Evolutionary conservation across 2,329 filamentous ascomycete genomes (phyloP).

Genomic region (Aotearoamyces nothofagi): DNA sequence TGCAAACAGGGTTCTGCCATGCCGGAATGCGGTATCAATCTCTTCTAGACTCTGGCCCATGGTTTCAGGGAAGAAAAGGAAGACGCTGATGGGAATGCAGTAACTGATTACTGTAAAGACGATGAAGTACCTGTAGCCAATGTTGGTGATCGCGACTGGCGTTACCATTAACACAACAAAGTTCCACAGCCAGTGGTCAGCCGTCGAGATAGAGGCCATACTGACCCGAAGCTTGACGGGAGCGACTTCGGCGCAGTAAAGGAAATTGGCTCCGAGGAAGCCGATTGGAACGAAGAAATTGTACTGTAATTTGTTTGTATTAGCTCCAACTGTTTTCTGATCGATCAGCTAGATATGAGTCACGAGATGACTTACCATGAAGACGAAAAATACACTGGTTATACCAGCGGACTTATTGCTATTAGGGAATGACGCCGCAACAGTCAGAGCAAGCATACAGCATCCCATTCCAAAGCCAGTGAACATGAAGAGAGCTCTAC

Average conservation of each 20-base stretch:
- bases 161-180: conserved; percentile 29
- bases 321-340: no score
- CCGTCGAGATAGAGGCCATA: conserved; percentile 40
- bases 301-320: no score
- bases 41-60: conserved; percentile 33
- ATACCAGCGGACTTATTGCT: conserved; percentile 31
- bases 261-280: conserved; percentile 42
- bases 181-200: conserved; percentile 34
- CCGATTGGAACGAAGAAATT: conserved; percentile 45
- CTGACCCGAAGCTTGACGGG: conserved; percentile 33
- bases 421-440: conserved; percentile 31
- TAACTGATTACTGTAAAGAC: conserved; percentile 30
- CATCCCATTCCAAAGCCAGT: conserved; percentile 36
- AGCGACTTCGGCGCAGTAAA: conserved; percentile 44
- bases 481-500: conserved; percentile 36
- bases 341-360: no score
- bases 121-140: conserved; percentile 36
- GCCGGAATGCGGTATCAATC: conserved; percentile 27
- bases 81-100: conserved; percentile 28
- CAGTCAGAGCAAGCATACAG: conserved; percentile 37
- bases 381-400: conserved; percentile 38
- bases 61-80: conserved; percentile 31
- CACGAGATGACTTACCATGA: no score
- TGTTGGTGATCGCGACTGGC: conserved; percentile 30
- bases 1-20: conserved; percentile 22